A percentile compares a stretch with the other conserved stretches of the same genome.
Conservation (phyloP, 306 rosid species). For the Dalbergia cochinchinensis region DNA sequence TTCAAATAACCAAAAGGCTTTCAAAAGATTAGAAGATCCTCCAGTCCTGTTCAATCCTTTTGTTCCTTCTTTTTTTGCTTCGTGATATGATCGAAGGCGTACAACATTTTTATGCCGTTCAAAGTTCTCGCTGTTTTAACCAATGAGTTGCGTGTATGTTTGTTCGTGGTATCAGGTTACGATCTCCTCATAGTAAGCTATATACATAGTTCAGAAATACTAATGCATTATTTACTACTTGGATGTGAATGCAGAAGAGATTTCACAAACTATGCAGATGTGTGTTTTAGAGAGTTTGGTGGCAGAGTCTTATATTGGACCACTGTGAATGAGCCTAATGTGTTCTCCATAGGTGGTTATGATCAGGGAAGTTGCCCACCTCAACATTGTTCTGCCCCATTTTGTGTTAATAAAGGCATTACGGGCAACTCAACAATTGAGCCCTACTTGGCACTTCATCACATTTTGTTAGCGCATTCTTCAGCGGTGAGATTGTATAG, state of each 20-base stretch:
- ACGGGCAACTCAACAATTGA: constrained; percentile 71
- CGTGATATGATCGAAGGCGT: constrained; percentile 6
- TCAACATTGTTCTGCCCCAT: constrained; percentile 65
- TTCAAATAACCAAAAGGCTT: constrained; percentile 3
- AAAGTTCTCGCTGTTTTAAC: background rate
- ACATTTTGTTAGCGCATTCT: constrained; percentile 77
- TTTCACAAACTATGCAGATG: constrained; percentile 71
- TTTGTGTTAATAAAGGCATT: constrained; percentile 44
- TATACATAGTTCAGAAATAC: background rate
- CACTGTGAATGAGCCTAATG: constrained; percentile 73
- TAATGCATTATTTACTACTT: background rate
- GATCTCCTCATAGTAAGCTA: background rate
- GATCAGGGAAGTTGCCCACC: constrained; percentile 63
- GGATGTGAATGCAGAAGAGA: constrained; percentile 65
- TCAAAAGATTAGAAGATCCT: background rate
- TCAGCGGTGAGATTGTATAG: constrained; percentile 63
- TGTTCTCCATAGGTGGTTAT: constrained; percentile 53
- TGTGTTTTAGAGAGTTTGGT: constrained; percentile 80
- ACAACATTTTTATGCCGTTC: background rate
- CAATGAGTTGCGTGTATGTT: too few species aligned
- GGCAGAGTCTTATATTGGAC: constrained; percentile 70
- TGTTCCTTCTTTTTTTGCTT: background rate
- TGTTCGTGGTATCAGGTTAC: too few species aligned
- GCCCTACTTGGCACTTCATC: constrained; percentile 70
- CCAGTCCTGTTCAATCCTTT: background rate